phyloP scores from a whole-genome alignment of 768 basidiomycete species.

The Lentinula sp. region DNA sequence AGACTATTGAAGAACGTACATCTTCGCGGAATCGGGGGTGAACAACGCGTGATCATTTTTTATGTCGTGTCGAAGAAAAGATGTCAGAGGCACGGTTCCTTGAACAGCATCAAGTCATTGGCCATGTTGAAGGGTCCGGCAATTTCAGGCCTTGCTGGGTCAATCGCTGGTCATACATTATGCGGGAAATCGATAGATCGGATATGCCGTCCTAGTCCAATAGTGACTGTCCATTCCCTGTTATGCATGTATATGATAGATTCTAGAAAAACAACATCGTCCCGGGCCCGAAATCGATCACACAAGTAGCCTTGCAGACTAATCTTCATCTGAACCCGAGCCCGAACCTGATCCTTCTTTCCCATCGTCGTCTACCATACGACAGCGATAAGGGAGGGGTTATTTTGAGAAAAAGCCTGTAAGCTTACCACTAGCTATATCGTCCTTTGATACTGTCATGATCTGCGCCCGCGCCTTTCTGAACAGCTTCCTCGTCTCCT shows the following conservation, averaged over 20 bases:
- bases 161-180: not conserved
- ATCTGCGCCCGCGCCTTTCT: slow-evolving; percentile 47
- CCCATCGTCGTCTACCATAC: slow-evolving; percentile 22
- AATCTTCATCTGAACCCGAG: slow-evolving; percentile 25
- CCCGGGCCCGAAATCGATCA: not conserved
- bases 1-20: not conserved
- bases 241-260: not conserved
- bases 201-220: not conserved
- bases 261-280: not conserved
- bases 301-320: not conserved
- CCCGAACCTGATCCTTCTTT: slow-evolving; percentile 26
- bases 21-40: not conserved
- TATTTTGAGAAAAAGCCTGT: not conserved
- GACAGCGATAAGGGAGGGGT: not conserved
- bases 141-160: too few species aligned
- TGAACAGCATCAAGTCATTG: not conserved
- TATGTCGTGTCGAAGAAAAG: not conserved
- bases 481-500: slow-evolving; percentile 43
- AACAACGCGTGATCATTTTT: not conserved
- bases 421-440: slow-evolving; percentile 58
- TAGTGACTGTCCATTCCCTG: not conserved
- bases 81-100: not conserved
- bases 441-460: slow-evolving; percentile 41
- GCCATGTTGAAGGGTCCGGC: not conserved
- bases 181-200: not conserved